Conservation (phyloP, 495 filamentous ascomycete species). For the Xylaria bambusicola region DNA sequence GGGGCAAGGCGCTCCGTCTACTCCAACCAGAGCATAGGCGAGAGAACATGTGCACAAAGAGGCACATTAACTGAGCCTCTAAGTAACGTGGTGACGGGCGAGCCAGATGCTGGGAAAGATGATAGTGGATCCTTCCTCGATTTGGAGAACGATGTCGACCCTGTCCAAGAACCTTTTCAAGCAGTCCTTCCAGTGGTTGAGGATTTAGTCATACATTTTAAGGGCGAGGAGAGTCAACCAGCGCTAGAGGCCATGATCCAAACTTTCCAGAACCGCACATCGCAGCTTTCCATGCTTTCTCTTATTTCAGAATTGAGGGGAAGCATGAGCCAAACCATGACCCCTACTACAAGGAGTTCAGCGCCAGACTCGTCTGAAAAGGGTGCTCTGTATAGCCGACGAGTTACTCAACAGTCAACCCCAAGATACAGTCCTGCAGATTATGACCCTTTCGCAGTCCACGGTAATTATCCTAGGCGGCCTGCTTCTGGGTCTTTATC, state of each 20-base stretch:
- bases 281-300: slow-evolving; percentile 21
- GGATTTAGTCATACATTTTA: slow-evolving; percentile 45
- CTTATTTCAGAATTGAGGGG: slow-evolving; percentile 8
- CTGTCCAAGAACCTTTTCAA: slow-evolving; percentile 24
- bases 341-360: slow-evolving; percentile 10
- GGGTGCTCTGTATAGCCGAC: slow-evolving; percentile 7
- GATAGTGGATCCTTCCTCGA: slow-evolving; percentile 1
- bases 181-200: slow-evolving; percentile 44
- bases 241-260: slow-evolving; percentile 36
- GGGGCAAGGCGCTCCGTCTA: slow-evolving; percentile 16
- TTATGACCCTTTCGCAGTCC: slow-evolving; percentile 34
- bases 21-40: slow-evolving; percentile 18
- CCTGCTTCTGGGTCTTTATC: slow-evolving; percentile 5
- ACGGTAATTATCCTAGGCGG: slow-evolving; percentile 19
- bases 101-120: background rate
- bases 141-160: slow-evolving; percentile 11
- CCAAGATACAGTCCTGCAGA: slow-evolving; percentile 25
- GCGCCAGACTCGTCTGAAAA: background rate
- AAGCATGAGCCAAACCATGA: slow-evolving; percentile 1
- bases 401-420: slow-evolving; percentile 15
- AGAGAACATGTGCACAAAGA: slow-evolving; percentile 18
- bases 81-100: too few relatives aligned
- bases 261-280: slow-evolving; percentile 32
- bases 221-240: slow-evolving; percentile 27
- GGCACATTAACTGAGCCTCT: slow-evolving; percentile 19